A percentile compares a stretch with the other conserved stretches of the same genome.
These are phyloP conservation scores for Dendrothele bispora DNA, from an alignment of 768 basidiomycete genomes.

Conservation along the genomic window DNA sequence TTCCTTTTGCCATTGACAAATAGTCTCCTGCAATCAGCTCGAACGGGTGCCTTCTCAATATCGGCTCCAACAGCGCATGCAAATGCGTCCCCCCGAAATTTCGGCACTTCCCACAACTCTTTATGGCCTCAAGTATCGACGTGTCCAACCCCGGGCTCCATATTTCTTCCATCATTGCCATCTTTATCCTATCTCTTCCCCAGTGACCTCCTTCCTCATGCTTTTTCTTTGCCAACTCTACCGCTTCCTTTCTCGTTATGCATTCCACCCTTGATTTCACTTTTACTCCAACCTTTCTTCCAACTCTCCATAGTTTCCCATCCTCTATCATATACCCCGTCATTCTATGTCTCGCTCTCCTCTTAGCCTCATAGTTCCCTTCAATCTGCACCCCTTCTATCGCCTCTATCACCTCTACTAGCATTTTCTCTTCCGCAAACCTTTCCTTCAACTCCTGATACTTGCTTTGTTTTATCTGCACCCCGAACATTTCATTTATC, in stretches of 20 bases:
- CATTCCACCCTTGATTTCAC: too few species aligned
- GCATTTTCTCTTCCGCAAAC: too few species aligned
- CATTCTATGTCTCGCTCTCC: conserved; percentile 13
- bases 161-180: conserved; percentile 8
- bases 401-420: too few species aligned
- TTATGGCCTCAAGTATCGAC: conserved; percentile 19
- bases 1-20: conserved; percentile 4
- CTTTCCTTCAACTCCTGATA: background rate
- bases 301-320: conserved; percentile 19
- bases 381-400: too few species aligned
- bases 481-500: too few species aligned
- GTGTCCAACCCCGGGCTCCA: conserved; percentile 19
- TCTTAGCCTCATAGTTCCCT: conserved; percentile 8
- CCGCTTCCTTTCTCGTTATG: too few species aligned
- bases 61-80: conserved; percentile 32
- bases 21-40: conserved; percentile 11
- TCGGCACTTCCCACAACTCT: conserved; percentile 14
- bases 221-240: too few species aligned
- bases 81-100: conserved; percentile 2
- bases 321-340: conserved; percentile 17
- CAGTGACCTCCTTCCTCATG: conserved; percentile 14
- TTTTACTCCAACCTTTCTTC: too few species aligned
- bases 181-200: conserved; percentile 10
- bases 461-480: too few species aligned
- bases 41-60: conserved; percentile 11